Evolutionary conservation across 306 rosid genomes (phyloP).

Genomic region (Gynostemma pentaphyllum): DNA sequence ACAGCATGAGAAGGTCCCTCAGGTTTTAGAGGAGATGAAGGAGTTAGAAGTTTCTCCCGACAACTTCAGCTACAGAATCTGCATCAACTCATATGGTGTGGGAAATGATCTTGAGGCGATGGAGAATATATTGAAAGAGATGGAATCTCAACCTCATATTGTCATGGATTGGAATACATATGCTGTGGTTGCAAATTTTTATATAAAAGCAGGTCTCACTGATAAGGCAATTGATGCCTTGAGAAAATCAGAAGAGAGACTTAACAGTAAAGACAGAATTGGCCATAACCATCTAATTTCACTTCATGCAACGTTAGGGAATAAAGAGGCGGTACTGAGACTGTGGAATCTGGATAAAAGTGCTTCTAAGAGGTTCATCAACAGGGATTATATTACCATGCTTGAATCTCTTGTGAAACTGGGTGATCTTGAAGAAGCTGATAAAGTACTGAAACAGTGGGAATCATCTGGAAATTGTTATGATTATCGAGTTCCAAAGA

Average conservation of each 20-base stretch:
- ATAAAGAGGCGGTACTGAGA: constrained; percentile 56
- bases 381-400: constrained; percentile 53
- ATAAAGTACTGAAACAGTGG: constrained; percentile 58
- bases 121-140: constrained; percentile 45
- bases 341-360: constrained; percentile 56
- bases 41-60: constrained; percentile 51
- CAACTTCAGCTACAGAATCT: constrained; percentile 71
- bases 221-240: constrained; percentile 46
- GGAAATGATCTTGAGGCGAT: constrained; percentile 52
- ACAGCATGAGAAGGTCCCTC: constrained; percentile 60
- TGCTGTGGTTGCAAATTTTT: constrained; percentile 55
- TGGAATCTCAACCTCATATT: constrained; percentile 53
- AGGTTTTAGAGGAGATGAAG: constrained; percentile 60
- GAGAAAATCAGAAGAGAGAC: constrained; percentile 52
- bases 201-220: constrained; percentile 32
- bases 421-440: constrained; percentile 61
- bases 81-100: constrained; percentile 57
- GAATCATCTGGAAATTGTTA: constrained; percentile 60
- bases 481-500: constrained; percentile 51
- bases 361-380: constrained; percentile 54
- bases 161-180: constrained; percentile 84
- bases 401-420: constrained; percentile 55
- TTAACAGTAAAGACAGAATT: constrained; percentile 45
- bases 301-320: constrained; percentile 40
- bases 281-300: constrained; percentile 68